A percentile compares a stretch with the other conserved stretches of the same genome.
Conservation (phyloP, 768 basidiomycete genomes). For the Lentinus tigrinus region DNA sequence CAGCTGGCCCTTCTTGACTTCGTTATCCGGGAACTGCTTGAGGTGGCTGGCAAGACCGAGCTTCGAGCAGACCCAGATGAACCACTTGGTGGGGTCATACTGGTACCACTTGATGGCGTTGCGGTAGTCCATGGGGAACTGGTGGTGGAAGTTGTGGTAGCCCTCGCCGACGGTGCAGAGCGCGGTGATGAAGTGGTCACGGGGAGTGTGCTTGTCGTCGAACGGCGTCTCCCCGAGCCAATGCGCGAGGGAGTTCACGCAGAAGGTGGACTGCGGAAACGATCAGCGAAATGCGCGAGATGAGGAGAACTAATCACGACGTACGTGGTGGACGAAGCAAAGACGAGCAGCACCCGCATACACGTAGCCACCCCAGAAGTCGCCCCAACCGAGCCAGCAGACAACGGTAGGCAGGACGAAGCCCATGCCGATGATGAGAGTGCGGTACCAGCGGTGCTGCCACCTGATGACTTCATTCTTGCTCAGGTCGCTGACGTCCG, state of each 20-base stretch:
- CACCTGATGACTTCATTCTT: slow-evolving; percentile 79
- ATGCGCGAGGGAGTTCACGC: slow-evolving; percentile 95
- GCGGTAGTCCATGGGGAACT: slow-evolving; percentile 96
- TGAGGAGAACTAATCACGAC: neutral
- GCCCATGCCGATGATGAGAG: slow-evolving; percentile 67
- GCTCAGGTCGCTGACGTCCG: slow-evolving; percentile 84
- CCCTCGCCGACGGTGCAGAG: slow-evolving; percentile 92
- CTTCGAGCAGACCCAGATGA: slow-evolving; percentile 62
- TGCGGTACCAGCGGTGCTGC: slow-evolving; percentile 83
- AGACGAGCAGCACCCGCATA: slow-evolving; percentile 81
- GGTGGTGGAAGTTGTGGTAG: slow-evolving; percentile 98
- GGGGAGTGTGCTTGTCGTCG: slow-evolving; percentile 92
- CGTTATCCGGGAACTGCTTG: slow-evolving; percentile 70
- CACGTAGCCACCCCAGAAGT: slow-evolving; percentile 82
- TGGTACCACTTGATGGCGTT: slow-evolving; percentile 96
- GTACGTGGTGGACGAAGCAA: slow-evolving; percentile 84
- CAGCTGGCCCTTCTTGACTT: slow-evolving; percentile 82
- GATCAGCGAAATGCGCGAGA: slow-evolving; percentile 1
- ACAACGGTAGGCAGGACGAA: slow-evolving; percentile 74
- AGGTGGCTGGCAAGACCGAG: slow-evolving; percentile 62
- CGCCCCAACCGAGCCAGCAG: slow-evolving; percentile 81
- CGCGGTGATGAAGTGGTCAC: slow-evolving; percentile 87
- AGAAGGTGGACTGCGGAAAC: slow-evolving; percentile 79
- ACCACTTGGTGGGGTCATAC: slow-evolving; percentile 93
- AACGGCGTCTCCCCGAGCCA: slow-evolving; percentile 93